Evolutionary conservation across 768 basidiomycete genomes (phyloP), one percentile per base, ranked within the genome.

Genomic region (Boletus rubroflammeus): DNA sequence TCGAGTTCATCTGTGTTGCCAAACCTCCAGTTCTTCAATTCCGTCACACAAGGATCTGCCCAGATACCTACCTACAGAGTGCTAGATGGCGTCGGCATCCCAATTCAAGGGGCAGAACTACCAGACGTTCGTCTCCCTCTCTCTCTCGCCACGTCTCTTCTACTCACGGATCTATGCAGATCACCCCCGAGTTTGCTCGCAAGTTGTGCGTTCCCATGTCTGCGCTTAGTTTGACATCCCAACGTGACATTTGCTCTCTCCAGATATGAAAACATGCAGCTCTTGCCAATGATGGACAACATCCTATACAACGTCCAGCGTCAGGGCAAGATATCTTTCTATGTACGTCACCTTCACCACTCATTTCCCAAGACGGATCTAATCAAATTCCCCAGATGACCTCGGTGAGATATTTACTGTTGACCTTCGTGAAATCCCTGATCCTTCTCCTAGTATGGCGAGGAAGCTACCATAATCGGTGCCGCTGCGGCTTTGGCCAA

Each of bases 321-420:
- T 8, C 94, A 98, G 69, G 94, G 94, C 26, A 92, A 91, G 71
- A 92, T 92, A 60, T 89, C 88, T 5, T 93, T 93, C 70, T 93
- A 92, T 67, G 92, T 90, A 67, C 62, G 86, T 74, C 21, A 36
- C 44, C 9, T 23, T 17, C 35, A 14, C 35, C 40, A 25, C 29
- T 28, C 49, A 51, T 53, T 53, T 55, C 28, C 42, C 40, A 10
- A 23, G 36, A 7, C 46, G 50, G 47, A 56, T 50, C 51, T 55
- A 23, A 59, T 46, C 44, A 47, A 46, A 39, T 29, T 11, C 23
- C 34, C 39, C 64, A 91, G 90, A 91, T 93, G 85, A 91, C 90
- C 41, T 77, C 88, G 15, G 88, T 90, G 73, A 72, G 93, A 70
- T 29, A 32, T 43, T 38, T 10, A 0, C 42, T 42, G n/a, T 38